Base-by-base conservation (phyloP, 805 yeast genomes). In the Schizosaccharomyces osmophilus region DNA sequence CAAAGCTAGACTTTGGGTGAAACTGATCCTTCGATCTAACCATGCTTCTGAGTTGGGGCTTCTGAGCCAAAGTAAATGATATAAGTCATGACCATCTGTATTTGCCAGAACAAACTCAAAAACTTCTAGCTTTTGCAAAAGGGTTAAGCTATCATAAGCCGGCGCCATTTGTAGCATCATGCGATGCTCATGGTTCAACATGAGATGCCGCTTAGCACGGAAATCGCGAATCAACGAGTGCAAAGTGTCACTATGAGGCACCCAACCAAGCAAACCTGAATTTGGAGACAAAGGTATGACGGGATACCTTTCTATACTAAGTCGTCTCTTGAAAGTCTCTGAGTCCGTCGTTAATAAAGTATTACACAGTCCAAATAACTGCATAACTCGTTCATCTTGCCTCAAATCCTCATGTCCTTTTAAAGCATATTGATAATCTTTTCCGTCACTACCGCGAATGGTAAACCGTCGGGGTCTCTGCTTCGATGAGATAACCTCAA, bases 131-230 rank as follows among this genome's bases (percentile, higher is more conserved):
- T 93, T 90, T 68, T 93, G 95, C 63, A 93, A 73, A 32, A 89
- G 75, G 0, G 97, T 88, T 70, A 93, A 75, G 64, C 82, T 84
- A 66, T 93, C 98, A 72, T 86, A 93, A 69, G 88, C 89, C 1
- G 97, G 97, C 0, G 97, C 95, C 97, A 90, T 90, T 70, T 90
- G 97, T 48, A 87, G 73, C 95, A 90, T 89, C 62, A 90, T 86
- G 65, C 97, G 79, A 70, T 89, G 97, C 71, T 90, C 98, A 66
- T 89, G 86, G 70, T 90, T 89, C 65, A 90, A 73, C 64, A 89
- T 77, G 57, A 89, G 85, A 74, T 87, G 89, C 63, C 95, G 79
- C 5, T 90, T 83, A 65, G 88, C 97, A 67, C 99, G 80, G 70
- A 89, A 88, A 67, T 90, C 97, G 64, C 88, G 79, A 62, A 93